Base-by-base conservation (phyloP, 306 rosid species). In the Fragaria nilgerrensis region DNA sequence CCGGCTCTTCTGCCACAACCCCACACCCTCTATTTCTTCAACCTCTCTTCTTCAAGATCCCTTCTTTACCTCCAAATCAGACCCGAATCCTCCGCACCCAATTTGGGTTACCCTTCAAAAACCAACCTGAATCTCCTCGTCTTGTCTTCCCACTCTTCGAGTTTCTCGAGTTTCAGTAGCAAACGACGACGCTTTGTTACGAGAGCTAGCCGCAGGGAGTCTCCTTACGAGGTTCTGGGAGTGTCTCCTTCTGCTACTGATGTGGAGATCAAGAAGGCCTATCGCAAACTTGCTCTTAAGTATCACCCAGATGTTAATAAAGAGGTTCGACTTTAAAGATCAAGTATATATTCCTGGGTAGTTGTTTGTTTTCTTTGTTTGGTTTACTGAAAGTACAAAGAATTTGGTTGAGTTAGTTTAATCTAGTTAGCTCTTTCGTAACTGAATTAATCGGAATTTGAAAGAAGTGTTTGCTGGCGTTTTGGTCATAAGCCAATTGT, bases 241-340 rank as follows among this genome's bases (percentile, higher is more conserved):
- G 87, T 95, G 44, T 85, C 97, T 39, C 89, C 97, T n/a, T 89
- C 97, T 1, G 89, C 99, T 16, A 82, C 87, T 72, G 78, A 80
- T 0, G 82, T 45, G 16, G 96, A 95, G 81, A 92, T 96, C 83
- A 95, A 92, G 34, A 86, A 80, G 90, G 97, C 99, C 3, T 95
- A 92, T 85, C 84, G 99, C 65, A 95, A 90, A 88, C 96, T 92
- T 27, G 99, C 99, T 80, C 96, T 95, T 17, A 95, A 89, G 91
- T 90, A 79, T 82, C 99, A 95, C 48, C 98, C 99, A 20, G 99
- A 95, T 87, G 99, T 92, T 52, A 95, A 95, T 79, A 95, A 92
- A 84, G 88, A 92, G 99, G 99, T 32, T 47, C 34, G 10, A 9
- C 9, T 56, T 27, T 52, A 14, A 19, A 29, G 52, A 25, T 65